Evolutionary conservation across 169 alveolate species (phyloP), one percentile per base, ranked within the genome.

Genomic region (Plasmodium knowlesi): DNA sequence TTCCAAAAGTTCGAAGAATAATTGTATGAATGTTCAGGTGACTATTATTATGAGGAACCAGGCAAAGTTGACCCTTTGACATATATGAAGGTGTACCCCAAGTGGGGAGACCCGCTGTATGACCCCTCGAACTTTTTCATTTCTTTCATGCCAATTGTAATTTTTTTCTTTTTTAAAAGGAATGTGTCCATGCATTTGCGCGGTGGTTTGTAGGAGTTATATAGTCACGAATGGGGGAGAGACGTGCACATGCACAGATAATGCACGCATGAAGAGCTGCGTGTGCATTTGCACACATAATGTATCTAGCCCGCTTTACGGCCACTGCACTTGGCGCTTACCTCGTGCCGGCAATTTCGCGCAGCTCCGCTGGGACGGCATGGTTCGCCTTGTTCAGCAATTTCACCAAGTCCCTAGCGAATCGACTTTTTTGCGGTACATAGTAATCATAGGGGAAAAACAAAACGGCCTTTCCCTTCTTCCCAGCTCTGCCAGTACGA

Each of bases 401-500:
- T 46, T 93, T 95, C 0, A 95, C 46, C 89, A 96, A 50, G 53
- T 93, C 92, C 92, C 92, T 95, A 16, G 97, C 97, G 54, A 96
- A 96, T 80, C 83, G 92, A 67, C 71, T 80, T 88, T 96, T 96
- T 57, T 93, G 92, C 0, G 96, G 97, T 14, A 84, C 94, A 46
- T 94, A 93, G 79, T 94, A 93, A 81, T 96, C 97, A 53, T 76
- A 88, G 19, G 96, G 92, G 79, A 96, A 92, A n/a, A 88, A 90
- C 39, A 96, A 93, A 37, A 96, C 54, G 10, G 97, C 86, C 43
- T 81, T 88, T 25, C 99, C 99, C 46, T 96, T 97, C 50, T 96
- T 96, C 73, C 98, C 99, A 74, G 97, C 98, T 53, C 98, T 97
- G 30, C 99, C 99, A 6, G 99, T 99, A 72, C 99, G 95, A 25